These are phyloP conservation scores for Aspergillus bertholletiae DNA, from an alignment of 495 filamentous ascomycete species.

Conservation along the genomic window DNA sequence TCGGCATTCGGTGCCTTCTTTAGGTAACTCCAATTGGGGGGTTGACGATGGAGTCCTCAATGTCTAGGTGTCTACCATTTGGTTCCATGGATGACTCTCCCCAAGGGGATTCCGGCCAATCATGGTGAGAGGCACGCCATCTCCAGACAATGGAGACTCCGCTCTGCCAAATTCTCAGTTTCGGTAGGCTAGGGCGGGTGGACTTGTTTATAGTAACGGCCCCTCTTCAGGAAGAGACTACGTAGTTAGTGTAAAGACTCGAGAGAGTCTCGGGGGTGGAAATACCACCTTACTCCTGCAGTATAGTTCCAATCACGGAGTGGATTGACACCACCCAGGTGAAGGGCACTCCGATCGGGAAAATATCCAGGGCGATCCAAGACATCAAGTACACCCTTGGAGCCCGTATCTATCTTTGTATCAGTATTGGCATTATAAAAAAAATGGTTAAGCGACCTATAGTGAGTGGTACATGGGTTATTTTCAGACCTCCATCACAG, in stretches of 20 bases:
- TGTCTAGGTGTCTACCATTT: background rate
- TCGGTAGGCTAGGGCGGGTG: background rate
- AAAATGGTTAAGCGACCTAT: background rate
- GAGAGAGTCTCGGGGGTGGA: background rate
- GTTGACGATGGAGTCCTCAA: background rate
- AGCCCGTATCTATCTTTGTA: too few species aligned
- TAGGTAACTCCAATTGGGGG: background rate
- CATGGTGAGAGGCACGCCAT: background rate
- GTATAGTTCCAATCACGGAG: background rate
- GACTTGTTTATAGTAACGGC: conserved; percentile 2
- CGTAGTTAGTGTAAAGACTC: background rate
- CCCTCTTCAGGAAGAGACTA: background rate
- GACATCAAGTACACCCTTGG: background rate
- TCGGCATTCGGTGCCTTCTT: background rate
- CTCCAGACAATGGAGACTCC: conserved; percentile 1
- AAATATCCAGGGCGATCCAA: background rate
- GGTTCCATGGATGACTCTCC: conserved; percentile 4
- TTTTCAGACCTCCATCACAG: background rate
- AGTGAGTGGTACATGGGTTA: background rate
- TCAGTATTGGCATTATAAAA: too few species aligned
- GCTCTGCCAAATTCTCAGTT: background rate
- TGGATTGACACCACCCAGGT: background rate
- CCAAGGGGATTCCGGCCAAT: background rate
- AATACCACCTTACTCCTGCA: background rate
- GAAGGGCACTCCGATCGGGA: background rate